Base-by-base conservation (phyloP, 345 rosid species). In the Acer yangbiense region DNA sequence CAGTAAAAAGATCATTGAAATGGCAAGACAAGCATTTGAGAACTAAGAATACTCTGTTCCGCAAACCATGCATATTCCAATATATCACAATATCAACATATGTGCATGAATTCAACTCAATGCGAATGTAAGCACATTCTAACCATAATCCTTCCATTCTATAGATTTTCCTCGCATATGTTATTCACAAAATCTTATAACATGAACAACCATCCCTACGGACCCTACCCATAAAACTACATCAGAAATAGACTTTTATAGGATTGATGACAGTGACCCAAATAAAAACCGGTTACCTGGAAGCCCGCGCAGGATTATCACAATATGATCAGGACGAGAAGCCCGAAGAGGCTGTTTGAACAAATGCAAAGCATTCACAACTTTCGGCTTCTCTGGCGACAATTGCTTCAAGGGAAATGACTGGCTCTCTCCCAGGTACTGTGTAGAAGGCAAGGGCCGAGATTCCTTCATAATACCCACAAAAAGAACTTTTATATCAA, bases 231-330 rank as follows among this genome's bases (percentile, higher is more conserved):
- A 25, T 11, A 29, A 64, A 44, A 72, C 39, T 35, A 35, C 39
- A 4, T 35, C 11, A 43, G 46, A 43, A 9, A 43, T 1, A 43
- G 10, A 43, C 46, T 43, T 25, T 43, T 18, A 35, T 35, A 52
- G 27, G 58, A 65, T 13, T 3, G 11, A 57, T 12, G 20, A 58
- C 71, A 76, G 50, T 63, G 16, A 68, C 25, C 64, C 57, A 75
- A 65, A 69, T 75, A 11, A 4, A 73, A 25, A 20, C 54, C 61
- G 29, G 12, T 29, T 79, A 93, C 98, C 99, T 72, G 98, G 98
- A 77, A 95, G 92, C 50, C 99, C 99, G 35, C 97, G 92, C 64
- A 95, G 96, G 58, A 95, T 91, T 71, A 95, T 84, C 64, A 90
- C 98, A 86, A 95, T 82, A 84, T 90, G 93, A 83, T 90, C 94